Evolutionary conservation across 108 stramenopile species (phyloP).

Genomic region (Fistulifera solaris): DNA sequence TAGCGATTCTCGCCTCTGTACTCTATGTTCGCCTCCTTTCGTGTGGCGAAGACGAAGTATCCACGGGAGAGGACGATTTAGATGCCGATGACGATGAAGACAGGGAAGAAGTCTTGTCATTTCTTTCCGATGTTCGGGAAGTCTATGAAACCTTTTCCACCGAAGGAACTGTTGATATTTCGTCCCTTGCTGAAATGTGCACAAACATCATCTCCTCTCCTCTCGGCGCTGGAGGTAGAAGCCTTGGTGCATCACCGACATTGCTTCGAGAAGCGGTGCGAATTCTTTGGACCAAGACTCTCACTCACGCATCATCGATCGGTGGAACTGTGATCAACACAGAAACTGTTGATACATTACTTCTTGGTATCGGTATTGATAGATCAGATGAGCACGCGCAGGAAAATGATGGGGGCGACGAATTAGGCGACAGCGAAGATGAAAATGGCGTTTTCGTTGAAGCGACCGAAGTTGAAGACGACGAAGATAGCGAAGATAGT

Average conservation of each 20-base stretch:
- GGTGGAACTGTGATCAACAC: constrained; percentile 33
- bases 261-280: constrained; percentile 64
- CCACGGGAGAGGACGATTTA: constrained; percentile 30
- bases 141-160: constrained; percentile 19
- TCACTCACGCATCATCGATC: constrained; percentile 24
- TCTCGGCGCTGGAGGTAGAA: constrained; percentile 41
- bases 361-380: constrained; percentile 50
- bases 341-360: constrained; percentile 36
- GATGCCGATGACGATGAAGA: constrained; percentile 60
- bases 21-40: constrained; percentile 49
- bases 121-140: constrained; percentile 43
- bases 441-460: constrained; percentile 18
- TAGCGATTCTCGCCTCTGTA: constrained; percentile 26
- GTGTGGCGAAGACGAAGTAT: constrained; percentile 28
- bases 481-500: constrained; percentile 24
- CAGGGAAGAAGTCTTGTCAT: constrained; percentile 46
- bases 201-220: constrained; percentile 61
- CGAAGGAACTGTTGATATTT: constrained; percentile 39
- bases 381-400: constrained; percentile 34
- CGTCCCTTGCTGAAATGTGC: constrained; percentile 44
- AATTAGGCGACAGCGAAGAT: constrained; percentile 19
- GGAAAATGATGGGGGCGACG: constrained; percentile 21
- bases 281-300: constrained; percentile 52
- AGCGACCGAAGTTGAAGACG: constrained; percentile 21
- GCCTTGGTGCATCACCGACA: constrained; percentile 57